Evolutionary conservation across 179 eudicot species (phyloP).

Genomic region (Corrigiola litoralis): DNA sequence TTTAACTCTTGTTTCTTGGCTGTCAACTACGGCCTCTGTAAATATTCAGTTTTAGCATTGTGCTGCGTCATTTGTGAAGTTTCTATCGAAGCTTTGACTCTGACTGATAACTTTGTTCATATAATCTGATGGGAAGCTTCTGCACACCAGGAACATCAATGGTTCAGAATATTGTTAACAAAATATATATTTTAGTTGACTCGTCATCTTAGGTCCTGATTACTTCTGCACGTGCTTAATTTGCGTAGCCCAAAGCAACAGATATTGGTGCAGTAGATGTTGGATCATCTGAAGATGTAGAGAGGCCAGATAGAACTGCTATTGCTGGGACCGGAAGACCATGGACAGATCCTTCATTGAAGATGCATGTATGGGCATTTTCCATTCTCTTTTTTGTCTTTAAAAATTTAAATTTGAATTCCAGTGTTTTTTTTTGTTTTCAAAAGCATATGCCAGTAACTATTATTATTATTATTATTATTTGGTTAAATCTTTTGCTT

Average conservation of each 20-base stretch:
- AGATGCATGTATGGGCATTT: constrained; percentile 34
- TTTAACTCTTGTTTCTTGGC: too few relatives aligned
- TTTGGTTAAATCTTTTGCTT: neutral
- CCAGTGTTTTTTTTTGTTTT: neutral
- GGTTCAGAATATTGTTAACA: too few relatives aligned
- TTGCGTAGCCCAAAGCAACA: constrained; percentile 48
- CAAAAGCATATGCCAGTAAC: too few relatives aligned
- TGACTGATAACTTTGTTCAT: neutral
- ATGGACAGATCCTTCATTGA: constrained; percentile 43
- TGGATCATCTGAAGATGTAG: constrained; percentile 40
- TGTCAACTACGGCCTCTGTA: too few relatives aligned
- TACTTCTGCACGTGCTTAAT: constrained; percentile 11
- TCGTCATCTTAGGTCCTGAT: constrained; percentile 3
- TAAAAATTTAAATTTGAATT: too few relatives aligned
- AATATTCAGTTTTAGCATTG: neutral
- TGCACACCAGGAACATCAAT: neutral
- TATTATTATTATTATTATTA: too few relatives aligned
- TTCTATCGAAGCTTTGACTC: neutral
- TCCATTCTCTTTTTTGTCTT: neutral
- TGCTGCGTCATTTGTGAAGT: neutral
- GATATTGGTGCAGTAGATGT: constrained; percentile 30
- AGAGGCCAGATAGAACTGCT: constrained; percentile 38
- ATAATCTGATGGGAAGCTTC: neutral
- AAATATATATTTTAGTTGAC: too few relatives aligned
- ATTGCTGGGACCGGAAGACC: constrained; percentile 38